Conservation (phyloP, 129 eudicot species). For the Flaveria trinervia region DNA sequence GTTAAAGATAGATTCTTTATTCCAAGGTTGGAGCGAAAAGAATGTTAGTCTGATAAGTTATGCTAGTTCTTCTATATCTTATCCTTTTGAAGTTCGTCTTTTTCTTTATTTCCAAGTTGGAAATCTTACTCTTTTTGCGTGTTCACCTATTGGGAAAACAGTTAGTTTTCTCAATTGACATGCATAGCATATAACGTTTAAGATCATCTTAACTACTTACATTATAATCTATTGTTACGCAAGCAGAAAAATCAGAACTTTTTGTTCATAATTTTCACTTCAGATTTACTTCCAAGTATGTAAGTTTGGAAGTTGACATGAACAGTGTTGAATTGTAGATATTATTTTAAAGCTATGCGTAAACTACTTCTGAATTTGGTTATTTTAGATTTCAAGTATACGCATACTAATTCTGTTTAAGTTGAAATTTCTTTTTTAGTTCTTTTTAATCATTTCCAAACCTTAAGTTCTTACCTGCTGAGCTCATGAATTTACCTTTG, state of each 20-base stretch:
- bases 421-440: neutral
- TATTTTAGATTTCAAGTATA: neutral
- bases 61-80: too few relatives aligned
- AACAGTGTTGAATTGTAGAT: neutral
- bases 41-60: neutral
- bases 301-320: conserved; percentile 2
- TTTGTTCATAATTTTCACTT: neutral
- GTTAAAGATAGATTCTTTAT: conserved; percentile 18
- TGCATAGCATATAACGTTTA: neutral
- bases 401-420: neutral
- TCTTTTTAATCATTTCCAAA: neutral
- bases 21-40: neutral
- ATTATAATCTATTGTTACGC: too few relatives aligned
- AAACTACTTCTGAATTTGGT: neutral
- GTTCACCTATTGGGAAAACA: neutral
- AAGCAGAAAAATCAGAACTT: neutral
- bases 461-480: neutral
- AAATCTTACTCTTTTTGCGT: conserved; percentile 12
- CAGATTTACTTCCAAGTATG: conserved; percentile 7
- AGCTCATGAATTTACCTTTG: neutral
- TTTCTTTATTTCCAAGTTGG: conserved; percentile 19
- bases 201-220: too few relatives aligned
- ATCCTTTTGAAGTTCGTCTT: neutral
- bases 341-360: neutral
- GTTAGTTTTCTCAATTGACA: neutral